Percentiles rank a stretch among this genome's conserved stretches.
phyloP scores from a whole-genome alignment of 1,284 basidiomycete species.

The Cutaneotrichosporon sp. region DNA sequence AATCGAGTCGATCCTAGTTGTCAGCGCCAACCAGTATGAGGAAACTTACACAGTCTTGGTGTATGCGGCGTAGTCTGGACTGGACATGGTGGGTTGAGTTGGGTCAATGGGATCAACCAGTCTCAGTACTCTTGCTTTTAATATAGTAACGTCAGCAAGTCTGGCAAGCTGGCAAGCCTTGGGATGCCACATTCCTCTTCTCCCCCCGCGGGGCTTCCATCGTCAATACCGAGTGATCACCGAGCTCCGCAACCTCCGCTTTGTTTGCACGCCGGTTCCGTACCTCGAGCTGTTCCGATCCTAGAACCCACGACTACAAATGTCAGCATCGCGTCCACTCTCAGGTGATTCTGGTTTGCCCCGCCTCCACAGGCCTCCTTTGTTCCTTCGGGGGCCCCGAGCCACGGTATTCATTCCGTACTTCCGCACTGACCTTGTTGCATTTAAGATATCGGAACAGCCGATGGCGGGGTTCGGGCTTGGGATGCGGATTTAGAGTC shows the following conservation, averaged over 20 bases:
- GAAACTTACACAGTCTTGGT: conserved; percentile 22
- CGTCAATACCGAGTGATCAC: background rate
- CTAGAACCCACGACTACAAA: background rate
- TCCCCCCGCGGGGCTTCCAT: too few species aligned
- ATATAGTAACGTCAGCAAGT: too few species aligned
- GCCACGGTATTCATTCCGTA: too few species aligned
- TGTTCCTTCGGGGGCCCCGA: background rate
- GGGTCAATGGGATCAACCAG: background rate
- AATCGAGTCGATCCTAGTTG: conserved; percentile 24
- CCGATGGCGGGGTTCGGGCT: too few species aligned
- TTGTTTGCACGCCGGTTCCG: background rate
- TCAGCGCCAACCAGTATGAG: background rate
- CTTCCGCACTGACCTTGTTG: too few species aligned
- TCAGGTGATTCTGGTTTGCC: background rate
- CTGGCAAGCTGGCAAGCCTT: too few species aligned
- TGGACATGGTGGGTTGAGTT: conserved; percentile 15
- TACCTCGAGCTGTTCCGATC: background rate
- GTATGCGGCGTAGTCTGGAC: conserved; percentile 21
- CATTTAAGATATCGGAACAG: too few species aligned
- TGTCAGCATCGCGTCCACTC: background rate
- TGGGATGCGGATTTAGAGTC: background rate
- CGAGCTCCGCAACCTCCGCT: too few species aligned
- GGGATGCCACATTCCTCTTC: too few species aligned
- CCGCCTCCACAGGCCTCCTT: too few species aligned
- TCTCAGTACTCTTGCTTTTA: too few species aligned